phyloP scores from a whole-genome alignment of 176 grass and related monocot genomes.

The Rhipidocladum racemiflorum region DNA sequence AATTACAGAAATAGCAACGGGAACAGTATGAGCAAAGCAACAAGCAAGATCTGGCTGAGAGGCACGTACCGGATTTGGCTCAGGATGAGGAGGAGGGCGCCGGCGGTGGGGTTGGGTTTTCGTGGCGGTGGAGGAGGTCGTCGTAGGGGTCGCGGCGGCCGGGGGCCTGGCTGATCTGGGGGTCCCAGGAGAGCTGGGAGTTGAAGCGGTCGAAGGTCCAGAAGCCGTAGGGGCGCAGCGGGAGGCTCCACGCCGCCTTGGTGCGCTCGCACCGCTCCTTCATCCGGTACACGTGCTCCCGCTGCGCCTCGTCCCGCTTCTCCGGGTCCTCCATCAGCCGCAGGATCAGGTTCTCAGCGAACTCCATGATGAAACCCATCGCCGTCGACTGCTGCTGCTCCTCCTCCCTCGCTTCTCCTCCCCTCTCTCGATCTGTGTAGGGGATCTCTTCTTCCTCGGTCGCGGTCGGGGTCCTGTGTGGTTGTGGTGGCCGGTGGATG shows the following conservation, averaged over 20 bases:
- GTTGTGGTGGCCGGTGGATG: neutral
- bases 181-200: constrained; percentile 69
- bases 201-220: constrained; percentile 98
- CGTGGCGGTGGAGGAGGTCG: constrained; percentile 54
- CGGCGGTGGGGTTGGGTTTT: neutral
- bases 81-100: neutral
- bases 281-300: constrained; percentile 78
- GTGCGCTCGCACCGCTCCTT: constrained; percentile 77
- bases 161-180: constrained; percentile 75
- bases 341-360: constrained; percentile 94
- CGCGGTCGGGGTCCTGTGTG: neutral
- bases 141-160: constrained; percentile 98
- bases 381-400: neutral
- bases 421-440: neutral
- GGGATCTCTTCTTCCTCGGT: neutral
- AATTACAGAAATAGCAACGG: neutral
- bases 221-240: constrained; percentile 88
- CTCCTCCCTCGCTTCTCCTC: neutral
- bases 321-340: constrained; percentile 90
- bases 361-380: constrained; percentile 98
- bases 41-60: neutral
- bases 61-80: constrained; percentile 1
- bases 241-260: constrained; percentile 83
- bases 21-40: neutral
- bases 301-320: constrained; percentile 65